Conservation (phyloP, 805 yeast species). For the Jamesozyma spencerorum region DNA sequence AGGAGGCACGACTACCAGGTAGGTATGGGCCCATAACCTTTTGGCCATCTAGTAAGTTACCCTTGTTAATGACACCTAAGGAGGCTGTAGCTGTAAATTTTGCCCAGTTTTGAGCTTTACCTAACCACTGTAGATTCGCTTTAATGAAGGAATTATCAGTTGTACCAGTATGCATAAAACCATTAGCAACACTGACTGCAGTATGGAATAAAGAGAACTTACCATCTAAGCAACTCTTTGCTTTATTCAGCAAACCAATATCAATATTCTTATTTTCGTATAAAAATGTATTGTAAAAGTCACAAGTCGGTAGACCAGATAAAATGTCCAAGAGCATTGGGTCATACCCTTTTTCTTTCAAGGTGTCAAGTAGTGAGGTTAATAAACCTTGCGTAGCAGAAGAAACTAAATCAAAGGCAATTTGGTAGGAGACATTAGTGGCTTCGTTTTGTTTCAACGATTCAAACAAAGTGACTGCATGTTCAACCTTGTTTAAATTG, state of each 20-base stretch:
- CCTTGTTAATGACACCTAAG: slow-evolving; percentile 91
- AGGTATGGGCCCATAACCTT: slow-evolving; percentile 81
- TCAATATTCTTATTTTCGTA: slow-evolving; percentile 84
- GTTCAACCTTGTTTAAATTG: slow-evolving; percentile 66
- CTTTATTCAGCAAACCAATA: slow-evolving; percentile 64
- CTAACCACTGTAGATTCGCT: slow-evolving; percentile 88
- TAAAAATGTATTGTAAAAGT: slow-evolving; percentile 79
- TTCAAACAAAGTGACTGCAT: slow-evolving; percentile 63
- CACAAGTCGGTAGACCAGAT: slow-evolving; percentile 90
- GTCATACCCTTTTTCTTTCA: slow-evolving; percentile 27
- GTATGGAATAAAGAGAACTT: slow-evolving; percentile 90
- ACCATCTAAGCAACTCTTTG: slow-evolving; percentile 78
- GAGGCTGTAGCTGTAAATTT: slow-evolving; percentile 97
- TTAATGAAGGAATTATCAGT: slow-evolving; percentile 90
- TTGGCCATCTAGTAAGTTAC: slow-evolving; percentile 85
- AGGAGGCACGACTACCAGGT: slow-evolving; percentile 60
- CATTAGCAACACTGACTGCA: slow-evolving; percentile 90
- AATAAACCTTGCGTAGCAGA: slow-evolving; percentile 87
- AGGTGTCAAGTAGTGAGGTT: slow-evolving; percentile 42
- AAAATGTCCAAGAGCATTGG: slow-evolving; percentile 57
- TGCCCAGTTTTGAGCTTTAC: slow-evolving; percentile 97
- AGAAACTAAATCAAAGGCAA: slow-evolving; percentile 88
- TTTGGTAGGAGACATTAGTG: slow-evolving; percentile 71
- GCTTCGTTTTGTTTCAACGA: slow-evolving; percentile 37
- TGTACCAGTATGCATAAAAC: slow-evolving; percentile 92